A percentile compares a stretch with the other conserved stretches of the same genome.
Evolutionary conservation across 1,139 yeast species (phyloP).

Genomic region (Geotrichum fermentans): DNA sequence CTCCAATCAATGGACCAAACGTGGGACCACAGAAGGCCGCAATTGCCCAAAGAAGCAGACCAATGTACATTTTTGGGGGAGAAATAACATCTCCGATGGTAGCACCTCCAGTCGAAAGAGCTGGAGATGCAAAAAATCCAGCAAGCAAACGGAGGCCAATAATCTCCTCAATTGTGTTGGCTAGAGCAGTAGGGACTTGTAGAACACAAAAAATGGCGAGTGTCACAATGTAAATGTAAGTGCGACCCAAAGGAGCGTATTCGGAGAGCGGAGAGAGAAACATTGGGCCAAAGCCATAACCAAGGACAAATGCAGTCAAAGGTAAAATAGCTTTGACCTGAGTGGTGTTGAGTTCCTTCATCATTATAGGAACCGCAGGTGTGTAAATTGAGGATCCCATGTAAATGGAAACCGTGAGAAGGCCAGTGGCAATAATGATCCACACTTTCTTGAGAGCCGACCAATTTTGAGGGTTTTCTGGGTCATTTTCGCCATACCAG

Average conservation of each 20-base stretch:
- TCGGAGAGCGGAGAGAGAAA: conserved; percentile 54
- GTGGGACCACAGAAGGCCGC: conserved; percentile 59
- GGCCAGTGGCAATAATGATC: conserved; percentile 41
- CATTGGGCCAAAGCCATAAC: conserved; percentile 56
- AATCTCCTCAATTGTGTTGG: conserved; percentile 45
- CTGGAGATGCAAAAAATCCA: conserved; percentile 80
- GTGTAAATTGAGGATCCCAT: conserved; percentile 60
- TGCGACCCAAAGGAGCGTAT: conserved; percentile 50
- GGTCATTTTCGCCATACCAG: conserved; percentile 53
- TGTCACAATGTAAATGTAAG: conserved; percentile 48
- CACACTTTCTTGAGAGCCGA: conserved; percentile 40
- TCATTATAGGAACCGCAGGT: conserved; percentile 48
- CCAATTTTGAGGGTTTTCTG: conserved; percentile 60
- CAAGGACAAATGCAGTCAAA: conserved; percentile 52
- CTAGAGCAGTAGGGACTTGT: conserved; percentile 47
- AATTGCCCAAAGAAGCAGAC: conserved; percentile 47
- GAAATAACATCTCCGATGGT: conserved; percentile 57
- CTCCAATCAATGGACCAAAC: conserved; percentile 67
- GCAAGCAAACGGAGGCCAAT: conserved; percentile 71
- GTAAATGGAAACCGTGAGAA: conserved; percentile 52
- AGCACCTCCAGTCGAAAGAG: conserved; percentile 83
- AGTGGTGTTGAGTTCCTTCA: conserved; percentile 44
- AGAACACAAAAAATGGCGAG: conserved; percentile 53
- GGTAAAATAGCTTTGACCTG: conserved; percentile 46
- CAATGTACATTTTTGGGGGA: conserved; percentile 34